Percentiles rank a stretch among this genome's conserved stretches.
These are phyloP conservation scores for Cladophialophora chaetospira DNA, from an alignment of 2,329 filamentous ascomycete genomes.

Conservation along the genomic window DNA sequence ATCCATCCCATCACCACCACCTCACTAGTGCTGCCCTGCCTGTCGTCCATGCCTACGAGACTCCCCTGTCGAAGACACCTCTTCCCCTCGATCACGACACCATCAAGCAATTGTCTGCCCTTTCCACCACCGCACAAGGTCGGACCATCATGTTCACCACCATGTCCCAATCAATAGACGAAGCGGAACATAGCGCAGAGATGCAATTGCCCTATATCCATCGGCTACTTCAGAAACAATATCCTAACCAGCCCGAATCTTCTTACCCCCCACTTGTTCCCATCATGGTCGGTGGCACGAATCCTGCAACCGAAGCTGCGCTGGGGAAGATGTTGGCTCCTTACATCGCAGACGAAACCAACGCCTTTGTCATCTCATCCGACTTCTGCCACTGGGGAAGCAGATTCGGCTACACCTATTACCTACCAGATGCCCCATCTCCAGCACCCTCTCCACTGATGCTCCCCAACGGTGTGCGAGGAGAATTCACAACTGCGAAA, in stretches of 20 bases:
- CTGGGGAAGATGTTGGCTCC: constrained; percentile 73
- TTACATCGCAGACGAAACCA: constrained; percentile 70
- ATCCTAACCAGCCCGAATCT: constrained; percentile 51
- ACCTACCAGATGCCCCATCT: constrained; percentile 57
- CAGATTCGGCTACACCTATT: constrained; percentile 81
- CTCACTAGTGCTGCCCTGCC: constrained; percentile 77
- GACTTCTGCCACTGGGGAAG: constrained; percentile 97
- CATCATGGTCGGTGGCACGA: constrained; percentile 79
- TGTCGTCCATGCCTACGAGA: constrained; percentile 59
- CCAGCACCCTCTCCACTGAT: constrained; percentile 47
- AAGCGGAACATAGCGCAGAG: constrained; percentile 88
- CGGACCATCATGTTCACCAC: constrained; percentile 41
- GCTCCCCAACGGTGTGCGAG: constrained; percentile 36
- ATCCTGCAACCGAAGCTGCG: constrained; percentile 63
- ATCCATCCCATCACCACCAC: constrained; percentile 86
- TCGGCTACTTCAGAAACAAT: constrained; percentile 65
- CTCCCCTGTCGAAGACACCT: constrained; percentile 46
- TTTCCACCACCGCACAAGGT: constrained; percentile 33
- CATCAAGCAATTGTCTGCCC: constrained; percentile 42
- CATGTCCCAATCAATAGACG: constrained; percentile 69
- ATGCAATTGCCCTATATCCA: constrained; percentile 96
- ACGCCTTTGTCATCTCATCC: constrained; percentile 84
- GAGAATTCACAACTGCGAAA: constrained; percentile 29
- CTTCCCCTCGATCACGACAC: constrained; percentile 48
- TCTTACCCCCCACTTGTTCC: constrained; percentile 76